These are phyloP conservation scores for Serendipita sp. DNA, from an alignment of 768 basidiomycete species.

Conservation along the genomic window DNA sequence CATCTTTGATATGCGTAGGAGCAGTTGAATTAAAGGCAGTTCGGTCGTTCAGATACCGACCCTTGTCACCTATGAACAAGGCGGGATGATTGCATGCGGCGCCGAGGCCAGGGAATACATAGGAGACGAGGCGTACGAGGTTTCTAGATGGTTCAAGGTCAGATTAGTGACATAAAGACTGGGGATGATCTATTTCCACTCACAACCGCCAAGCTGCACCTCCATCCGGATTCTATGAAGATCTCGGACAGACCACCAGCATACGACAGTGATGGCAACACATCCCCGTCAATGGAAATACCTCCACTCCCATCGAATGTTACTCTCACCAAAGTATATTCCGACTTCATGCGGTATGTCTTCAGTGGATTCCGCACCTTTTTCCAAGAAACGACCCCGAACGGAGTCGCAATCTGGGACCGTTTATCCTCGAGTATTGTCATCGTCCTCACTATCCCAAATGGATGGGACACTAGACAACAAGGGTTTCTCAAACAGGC, in stretches of 20 bases:
- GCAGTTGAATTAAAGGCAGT: too few species aligned
- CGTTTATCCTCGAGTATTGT: not conserved
- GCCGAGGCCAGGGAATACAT: not conserved
- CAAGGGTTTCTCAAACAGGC: not conserved
- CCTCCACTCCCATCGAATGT: not conserved
- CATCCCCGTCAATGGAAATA: not conserved
- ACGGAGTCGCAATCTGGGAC: not conserved
- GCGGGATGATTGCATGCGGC: not conserved
- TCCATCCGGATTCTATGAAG: constrained; percentile 6
- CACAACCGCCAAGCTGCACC: not conserved
- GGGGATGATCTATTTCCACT: not conserved
- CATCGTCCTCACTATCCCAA: not conserved
- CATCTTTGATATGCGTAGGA: not conserved
- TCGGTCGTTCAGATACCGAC: not conserved
- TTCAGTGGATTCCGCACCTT: not conserved
- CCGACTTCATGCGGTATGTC: not conserved
- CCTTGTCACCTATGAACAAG: not conserved
- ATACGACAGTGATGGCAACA: not conserved
- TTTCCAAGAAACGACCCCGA: not conserved
- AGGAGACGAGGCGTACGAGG: not conserved
- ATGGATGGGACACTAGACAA: not conserved
- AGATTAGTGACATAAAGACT: not conserved
- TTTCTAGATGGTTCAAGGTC: constrained; percentile 1
- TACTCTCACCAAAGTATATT: not conserved
- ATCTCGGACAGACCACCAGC: not conserved